Percentiles rank a stretch among this genome's conserved stretches.
phyloP scores from a whole-genome alignment of 1,284 basidiomycete genomes.

The Anthracocystis setariae region DNA sequence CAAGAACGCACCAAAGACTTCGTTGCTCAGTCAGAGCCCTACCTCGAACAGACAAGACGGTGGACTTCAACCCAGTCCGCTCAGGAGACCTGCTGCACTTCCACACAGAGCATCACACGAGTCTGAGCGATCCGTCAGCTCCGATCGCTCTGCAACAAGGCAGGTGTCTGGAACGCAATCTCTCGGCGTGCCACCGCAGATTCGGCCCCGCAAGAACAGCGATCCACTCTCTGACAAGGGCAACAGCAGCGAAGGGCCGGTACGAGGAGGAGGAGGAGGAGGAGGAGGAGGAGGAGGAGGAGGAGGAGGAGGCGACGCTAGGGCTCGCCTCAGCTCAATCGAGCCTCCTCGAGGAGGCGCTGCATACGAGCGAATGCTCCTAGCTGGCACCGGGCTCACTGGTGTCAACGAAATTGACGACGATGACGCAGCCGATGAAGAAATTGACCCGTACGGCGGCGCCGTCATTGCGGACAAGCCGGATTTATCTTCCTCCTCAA shows the following conservation, averaged over 20 bases:
- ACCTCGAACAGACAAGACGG: constrained; percentile 28
- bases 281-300: constrained; percentile 45
- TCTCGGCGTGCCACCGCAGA: constrained; percentile 20
- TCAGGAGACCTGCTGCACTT: constrained; percentile 23
- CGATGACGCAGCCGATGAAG: constrained; percentile 46
- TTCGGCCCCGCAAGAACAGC: constrained; percentile 27
- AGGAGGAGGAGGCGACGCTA: constrained; percentile 46
- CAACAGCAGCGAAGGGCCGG: constrained; percentile 21
- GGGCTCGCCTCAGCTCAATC: constrained; percentile 58
- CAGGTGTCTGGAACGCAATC: constrained; percentile 6
- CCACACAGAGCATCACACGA: constrained; percentile 21
- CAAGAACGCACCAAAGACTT: constrained; percentile 8
- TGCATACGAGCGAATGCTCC: constrained; percentile 61
- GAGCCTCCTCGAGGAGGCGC: constrained; percentile 60
- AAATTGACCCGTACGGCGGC: constrained; percentile 52
- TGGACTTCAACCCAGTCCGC: constrained; percentile 26
- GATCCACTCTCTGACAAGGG: constrained; percentile 29
- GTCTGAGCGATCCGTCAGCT: constrained; percentile 10
- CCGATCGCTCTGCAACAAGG: constrained; percentile 5
- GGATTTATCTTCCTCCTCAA: constrained; percentile 22
- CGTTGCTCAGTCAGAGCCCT: constrained; percentile 14
- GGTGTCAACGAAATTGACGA: constrained; percentile 55
- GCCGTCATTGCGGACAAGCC: constrained; percentile 39
- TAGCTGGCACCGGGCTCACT: constrained; percentile 56
- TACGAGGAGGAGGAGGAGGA: constrained; percentile 33